These are phyloP conservation scores for Aspergillus japonicus DNA, from an alignment of 2,329 filamentous ascomycete genomes.

Conservation along the genomic window DNA sequence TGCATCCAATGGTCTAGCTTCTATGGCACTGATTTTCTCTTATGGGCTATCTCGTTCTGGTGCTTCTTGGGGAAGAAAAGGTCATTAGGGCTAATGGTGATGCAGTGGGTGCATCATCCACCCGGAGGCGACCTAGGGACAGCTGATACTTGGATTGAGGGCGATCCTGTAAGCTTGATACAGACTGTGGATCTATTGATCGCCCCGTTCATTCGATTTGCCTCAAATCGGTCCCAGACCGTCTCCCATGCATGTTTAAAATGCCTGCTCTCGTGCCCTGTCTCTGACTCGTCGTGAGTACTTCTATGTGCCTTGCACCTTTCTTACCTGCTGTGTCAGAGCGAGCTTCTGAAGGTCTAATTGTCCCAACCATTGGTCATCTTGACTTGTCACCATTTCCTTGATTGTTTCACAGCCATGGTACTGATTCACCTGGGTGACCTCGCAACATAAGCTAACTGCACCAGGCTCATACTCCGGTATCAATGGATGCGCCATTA, in stretches of 20 bases:
- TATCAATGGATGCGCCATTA: constrained; percentile 24
- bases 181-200: constrained; percentile 15
- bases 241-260: constrained; percentile 10
- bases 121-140: constrained; percentile 7
- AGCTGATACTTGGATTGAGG: constrained; percentile 6
- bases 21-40: constrained; percentile 9
- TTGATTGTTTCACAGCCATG: constrained; percentile 10
- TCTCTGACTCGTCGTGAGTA: constrained; percentile 12
- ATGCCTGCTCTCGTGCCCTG: constrained; percentile 15
- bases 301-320: constrained; percentile 14
- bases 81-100: constrained; percentile 12
- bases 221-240: not conserved
- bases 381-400: constrained; percentile 18
- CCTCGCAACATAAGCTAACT: constrained; percentile 7
- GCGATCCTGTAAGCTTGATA: constrained; percentile 14
- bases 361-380: constrained; percentile 12
- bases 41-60: not conserved
- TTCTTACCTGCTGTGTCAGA: constrained; percentile 3
- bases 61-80: not conserved
- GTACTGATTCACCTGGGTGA: constrained; percentile 12
- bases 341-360: not conserved
- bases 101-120: constrained; percentile 7
- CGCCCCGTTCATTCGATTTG: not conserved
- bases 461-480: constrained; percentile 19
- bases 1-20: constrained; percentile 9